Base-by-base conservation (phyloP, 768 basidiomycete species). In the Strobilomyces echinocephalus region DNA sequence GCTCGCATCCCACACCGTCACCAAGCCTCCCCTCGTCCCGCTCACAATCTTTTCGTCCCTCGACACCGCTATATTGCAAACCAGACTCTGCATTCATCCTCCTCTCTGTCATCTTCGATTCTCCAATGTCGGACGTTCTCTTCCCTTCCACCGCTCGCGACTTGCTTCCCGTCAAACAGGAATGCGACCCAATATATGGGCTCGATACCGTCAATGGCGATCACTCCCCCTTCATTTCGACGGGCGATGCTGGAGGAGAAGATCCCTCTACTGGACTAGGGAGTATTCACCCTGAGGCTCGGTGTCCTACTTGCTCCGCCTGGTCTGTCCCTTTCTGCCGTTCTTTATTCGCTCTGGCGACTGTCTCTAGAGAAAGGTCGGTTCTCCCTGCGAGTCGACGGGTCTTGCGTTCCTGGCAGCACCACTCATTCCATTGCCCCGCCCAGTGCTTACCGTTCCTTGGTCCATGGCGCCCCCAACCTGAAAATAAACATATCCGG, bases 161-260 rank as follows among this genome's bases (percentile, higher is more conserved):
- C 30, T 2, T 45, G 16, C 44, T 45, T 45, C 5, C 44, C 44
- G n/a, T 45, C 44, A 31, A 16, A 16, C 16, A 45, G 44, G 30
- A 31, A 45, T 4, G 30, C 44, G 11, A 45, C 30, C 4, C n/a
- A 30, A 14, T 9, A 31, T 45, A 45, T 35, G 28, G 28, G 28
- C 8, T 28, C 28, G 28, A 35, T 15, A 15, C 9, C 34, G 9
- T 35, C 11, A 10, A 35, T 15, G 4, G 11, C 34, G 34, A 35
- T 1, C 1, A 10, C 41, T 0, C 43, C 64, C 0, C 71, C 75
- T 12, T 49, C 54, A 0, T 58, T 69, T 1, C 10, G 45, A 0
- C 53, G 65, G 0, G 20, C 71, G 0, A 8, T 15, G 15, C 34
- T 35, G 34, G 34, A 15, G 34, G 15, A 10, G 34, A 10, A 35